Conservation (phyloP, 176 grass and related monocot species). For the Olyra latifolia region DNA sequence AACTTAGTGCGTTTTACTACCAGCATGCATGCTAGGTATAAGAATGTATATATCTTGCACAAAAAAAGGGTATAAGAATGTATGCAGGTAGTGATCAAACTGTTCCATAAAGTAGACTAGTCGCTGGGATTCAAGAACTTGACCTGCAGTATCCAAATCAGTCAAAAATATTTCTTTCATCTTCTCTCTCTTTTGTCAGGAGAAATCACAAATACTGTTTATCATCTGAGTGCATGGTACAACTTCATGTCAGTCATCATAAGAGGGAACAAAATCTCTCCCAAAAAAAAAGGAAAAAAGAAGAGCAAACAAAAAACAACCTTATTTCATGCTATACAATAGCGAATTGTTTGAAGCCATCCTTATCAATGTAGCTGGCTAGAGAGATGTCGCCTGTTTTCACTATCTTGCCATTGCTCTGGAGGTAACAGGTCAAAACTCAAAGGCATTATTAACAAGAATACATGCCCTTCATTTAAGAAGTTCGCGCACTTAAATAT, state of each 20-base stretch:
- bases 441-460: conserved; percentile 26
- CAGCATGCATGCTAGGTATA: conserved; percentile 11
- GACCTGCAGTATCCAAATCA: conserved; percentile 34
- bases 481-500: not conserved
- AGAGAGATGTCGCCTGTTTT: conserved; percentile 86
- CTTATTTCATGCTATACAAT: conserved; percentile 30
- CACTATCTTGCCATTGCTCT: conserved; percentile 88
- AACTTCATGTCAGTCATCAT: not conserved
- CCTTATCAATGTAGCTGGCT: conserved; percentile 61
- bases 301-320: conserved; percentile 25
- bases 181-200: conserved; percentile 20
- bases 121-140: conserved; percentile 19
- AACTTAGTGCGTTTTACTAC: conserved; percentile 1
- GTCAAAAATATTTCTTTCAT: conserved; percentile 17
- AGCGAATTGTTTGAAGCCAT: conserved; percentile 68
- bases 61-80: not conserved
- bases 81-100: conserved; percentile 10
- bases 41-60: not conserved
- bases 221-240: not conserved
- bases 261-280: not conserved
- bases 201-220: not conserved
- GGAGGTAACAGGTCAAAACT: conserved; percentile 18
- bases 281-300: not conserved
- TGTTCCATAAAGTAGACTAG: conserved; percentile 8
- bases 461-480: not conserved